A percentile compares a stretch with the other conserved stretches of the same genome.
Conservation (phyloP, 192 early-diverging fungal genomes). For the Rhizophagus clarus region DNA sequence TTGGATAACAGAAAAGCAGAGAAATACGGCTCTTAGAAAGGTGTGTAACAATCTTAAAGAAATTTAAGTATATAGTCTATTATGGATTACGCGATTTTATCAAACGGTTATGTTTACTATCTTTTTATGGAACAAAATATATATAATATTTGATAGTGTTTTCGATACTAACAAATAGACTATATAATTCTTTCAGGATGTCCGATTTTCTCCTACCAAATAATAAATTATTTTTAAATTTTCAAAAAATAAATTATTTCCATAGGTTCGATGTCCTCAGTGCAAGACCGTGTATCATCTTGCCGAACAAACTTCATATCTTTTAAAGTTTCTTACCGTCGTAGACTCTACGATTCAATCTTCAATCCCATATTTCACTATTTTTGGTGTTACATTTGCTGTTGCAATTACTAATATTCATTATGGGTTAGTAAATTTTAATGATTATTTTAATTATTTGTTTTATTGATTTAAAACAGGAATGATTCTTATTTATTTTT, state of each 20-base stretch:
- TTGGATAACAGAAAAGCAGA: conserved; percentile 74
- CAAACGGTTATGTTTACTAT: too few species aligned
- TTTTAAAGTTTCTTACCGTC: conserved; percentile 52
- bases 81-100: neutral
- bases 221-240: conserved; percentile 42
- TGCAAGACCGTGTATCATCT: conserved; percentile 67
- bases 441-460: neutral
- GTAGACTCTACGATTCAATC: conserved; percentile 58
- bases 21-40: conserved; percentile 48
- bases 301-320: conserved; percentile 53
- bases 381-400: conserved; percentile 61
- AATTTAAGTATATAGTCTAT: neutral
- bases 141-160: neutral
- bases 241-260: neutral
- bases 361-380: conserved; percentile 63
- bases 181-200: neutral
- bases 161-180: neutral
- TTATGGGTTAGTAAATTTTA: conserved; percentile 56
- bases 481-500: neutral
- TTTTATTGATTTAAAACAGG: neutral
- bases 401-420: conserved; percentile 66
- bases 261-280: conserved; percentile 70
- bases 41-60: conserved; percentile 29
- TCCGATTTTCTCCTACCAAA: neutral
- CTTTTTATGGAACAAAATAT: too few species aligned